Conservation (phyloP, 225 moss, liverwort and hornwort genomes). For the Takakia lepidozioides region DNA sequence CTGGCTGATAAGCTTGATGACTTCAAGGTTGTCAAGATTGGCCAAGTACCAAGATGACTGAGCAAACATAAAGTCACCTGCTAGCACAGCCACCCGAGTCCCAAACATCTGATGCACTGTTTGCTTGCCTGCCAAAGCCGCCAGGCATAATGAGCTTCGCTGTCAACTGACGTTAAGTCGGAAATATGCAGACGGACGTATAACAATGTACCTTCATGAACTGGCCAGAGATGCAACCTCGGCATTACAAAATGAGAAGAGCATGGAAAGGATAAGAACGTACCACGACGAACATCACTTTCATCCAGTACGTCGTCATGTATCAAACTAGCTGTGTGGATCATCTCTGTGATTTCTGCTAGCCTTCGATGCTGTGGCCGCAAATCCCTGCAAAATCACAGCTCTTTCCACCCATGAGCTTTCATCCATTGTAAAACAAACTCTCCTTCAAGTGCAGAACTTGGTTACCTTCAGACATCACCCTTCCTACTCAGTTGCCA, state of each 20-base stretch:
- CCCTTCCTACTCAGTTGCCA: too few relatives aligned
- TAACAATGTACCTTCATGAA: too few relatives aligned
- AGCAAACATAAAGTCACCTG: constrained; percentile 98
- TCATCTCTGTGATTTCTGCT: constrained; percentile 98
- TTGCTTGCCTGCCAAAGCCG: constrained; percentile 82
- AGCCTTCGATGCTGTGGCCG: constrained; percentile 84
- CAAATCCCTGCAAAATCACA: constrained; percentile 43
- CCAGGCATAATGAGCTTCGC: too few relatives aligned
- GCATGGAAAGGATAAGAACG: too few relatives aligned
- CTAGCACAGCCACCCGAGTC: constrained; percentile 83
- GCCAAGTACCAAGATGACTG: constrained; percentile 98
- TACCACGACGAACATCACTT: constrained; percentile 85
- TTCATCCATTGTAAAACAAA: too few relatives aligned
- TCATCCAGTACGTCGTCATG: constrained; percentile 97
- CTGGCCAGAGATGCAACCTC: too few relatives aligned
- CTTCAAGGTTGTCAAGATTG: constrained; percentile 98
- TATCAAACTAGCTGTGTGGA: constrained; percentile 96
- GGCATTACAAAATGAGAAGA: too few relatives aligned
- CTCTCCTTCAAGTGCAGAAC: too few relatives aligned
- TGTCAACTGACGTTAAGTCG: too few relatives aligned
- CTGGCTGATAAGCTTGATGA: constrained; percentile 98
- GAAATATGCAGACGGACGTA: too few relatives aligned
- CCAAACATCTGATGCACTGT: constrained; percentile 83
- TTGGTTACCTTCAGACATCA: too few relatives aligned
- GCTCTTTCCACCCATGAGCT: too few relatives aligned